Conservation (phyloP, 345 rosid genomes). For the Draba incana region DNA sequence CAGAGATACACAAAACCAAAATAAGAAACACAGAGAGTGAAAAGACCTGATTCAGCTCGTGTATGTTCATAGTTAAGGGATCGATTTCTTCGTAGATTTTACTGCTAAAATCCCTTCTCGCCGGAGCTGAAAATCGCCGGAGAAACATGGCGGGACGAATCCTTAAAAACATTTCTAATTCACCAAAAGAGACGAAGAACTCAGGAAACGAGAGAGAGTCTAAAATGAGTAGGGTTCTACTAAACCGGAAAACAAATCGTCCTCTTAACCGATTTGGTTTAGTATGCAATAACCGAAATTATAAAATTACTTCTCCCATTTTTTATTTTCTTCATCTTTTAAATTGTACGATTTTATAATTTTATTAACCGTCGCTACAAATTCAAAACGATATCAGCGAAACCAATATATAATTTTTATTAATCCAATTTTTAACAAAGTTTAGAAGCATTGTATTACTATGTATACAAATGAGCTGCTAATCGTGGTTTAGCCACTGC, state of each 20-base stretch:
- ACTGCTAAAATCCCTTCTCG: slow-evolving; percentile 47
- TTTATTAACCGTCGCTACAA: no score
- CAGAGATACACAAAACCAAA: neutral
- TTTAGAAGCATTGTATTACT: slow-evolving; percentile 31
- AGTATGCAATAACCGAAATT: neutral
- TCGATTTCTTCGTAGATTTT: slow-evolving; percentile 31
- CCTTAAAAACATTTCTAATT: slow-evolving; percentile 16
- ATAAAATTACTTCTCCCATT: neutral
- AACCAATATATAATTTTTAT: neutral
- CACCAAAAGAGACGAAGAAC: neutral
- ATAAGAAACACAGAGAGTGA: neutral
- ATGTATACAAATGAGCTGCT: slow-evolving; percentile 50
- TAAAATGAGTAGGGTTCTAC: neutral
- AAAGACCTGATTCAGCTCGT: slow-evolving; percentile 62
- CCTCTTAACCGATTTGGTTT: slow-evolving; percentile 9
- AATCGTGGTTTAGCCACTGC: slow-evolving; percentile 73
- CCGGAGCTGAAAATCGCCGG: slow-evolving; percentile 44
- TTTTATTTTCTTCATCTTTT: neutral
- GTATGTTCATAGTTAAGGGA: slow-evolving; percentile 37
- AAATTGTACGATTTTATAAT: neutral
- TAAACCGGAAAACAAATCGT: neutral
- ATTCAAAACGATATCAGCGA: neutral
- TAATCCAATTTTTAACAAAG: neutral
- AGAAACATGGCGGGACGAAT: slow-evolving; percentile 48
- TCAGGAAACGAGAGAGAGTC: neutral